Conservation (phyloP, 1,284 basidiomycete species). For the Butyriboletus regius region DNA sequence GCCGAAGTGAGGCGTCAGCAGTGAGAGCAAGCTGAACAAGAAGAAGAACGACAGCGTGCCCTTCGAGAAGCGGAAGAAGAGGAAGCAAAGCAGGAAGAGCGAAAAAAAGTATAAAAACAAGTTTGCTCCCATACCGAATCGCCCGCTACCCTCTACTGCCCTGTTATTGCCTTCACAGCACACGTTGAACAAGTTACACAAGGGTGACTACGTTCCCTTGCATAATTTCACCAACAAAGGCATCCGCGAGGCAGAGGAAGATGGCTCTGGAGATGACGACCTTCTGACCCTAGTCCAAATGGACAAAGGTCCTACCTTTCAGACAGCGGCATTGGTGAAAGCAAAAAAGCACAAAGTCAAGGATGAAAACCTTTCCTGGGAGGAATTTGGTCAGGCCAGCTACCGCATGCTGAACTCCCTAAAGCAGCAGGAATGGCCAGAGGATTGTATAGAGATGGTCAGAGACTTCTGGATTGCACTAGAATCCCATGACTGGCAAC, state of each 20-base stretch:
- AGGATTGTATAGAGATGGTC: too few relatives aligned
- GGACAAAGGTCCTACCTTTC: too few relatives aligned
- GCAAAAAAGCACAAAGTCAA: too few relatives aligned
- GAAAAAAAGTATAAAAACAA: neutral
- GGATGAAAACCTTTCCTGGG: too few relatives aligned
- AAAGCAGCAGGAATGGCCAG: too few relatives aligned
- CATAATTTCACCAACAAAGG: neutral
- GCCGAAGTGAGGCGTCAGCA: too few relatives aligned
- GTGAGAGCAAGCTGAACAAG: neutral
- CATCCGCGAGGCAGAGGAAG: neutral
- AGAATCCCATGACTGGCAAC: too few relatives aligned
- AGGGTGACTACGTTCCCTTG: neutral
- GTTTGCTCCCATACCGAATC: neutral
- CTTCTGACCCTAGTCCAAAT: neutral
- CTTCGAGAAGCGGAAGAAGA: too few relatives aligned
- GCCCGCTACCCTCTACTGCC: neutral
- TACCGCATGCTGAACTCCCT: too few relatives aligned
- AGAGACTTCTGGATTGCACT: too few relatives aligned
- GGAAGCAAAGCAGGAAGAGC: neutral
- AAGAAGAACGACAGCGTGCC: neutral
- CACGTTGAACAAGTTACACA: neutral
- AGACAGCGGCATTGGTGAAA: too few relatives aligned
- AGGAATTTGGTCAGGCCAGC: too few relatives aligned
- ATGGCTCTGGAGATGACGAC: fast-evolving
- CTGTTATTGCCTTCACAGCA: neutral